Evolutionary conservation across 768 basidiomycete genomes (phyloP).

Genomic region (Mycena epipterygia): DNA sequence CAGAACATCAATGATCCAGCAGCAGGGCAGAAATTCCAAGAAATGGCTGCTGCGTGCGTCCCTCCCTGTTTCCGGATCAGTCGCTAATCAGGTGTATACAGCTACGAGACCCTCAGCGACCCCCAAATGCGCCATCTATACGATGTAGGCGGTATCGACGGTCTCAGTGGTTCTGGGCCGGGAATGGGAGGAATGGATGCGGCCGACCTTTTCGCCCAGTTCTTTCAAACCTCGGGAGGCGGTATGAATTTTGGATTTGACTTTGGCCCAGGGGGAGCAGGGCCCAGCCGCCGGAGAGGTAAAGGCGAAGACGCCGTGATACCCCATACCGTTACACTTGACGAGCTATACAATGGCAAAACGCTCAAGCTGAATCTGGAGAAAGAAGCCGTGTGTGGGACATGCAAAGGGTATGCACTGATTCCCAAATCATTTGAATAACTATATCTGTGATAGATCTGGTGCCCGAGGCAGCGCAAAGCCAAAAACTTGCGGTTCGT

Average conservation of each 20-base stretch:
- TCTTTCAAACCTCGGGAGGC: slow-evolving; percentile 70
- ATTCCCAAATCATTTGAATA: neutral
- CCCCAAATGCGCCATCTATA: slow-evolving; percentile 77
- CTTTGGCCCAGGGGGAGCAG: slow-evolving; percentile 70
- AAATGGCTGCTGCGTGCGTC: slow-evolving; percentile 88
- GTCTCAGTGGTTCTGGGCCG: slow-evolving; percentile 64
- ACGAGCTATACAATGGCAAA: slow-evolving; percentile 95
- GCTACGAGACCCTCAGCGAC: slow-evolving; percentile 88
- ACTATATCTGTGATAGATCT: slow-evolving; percentile 60
- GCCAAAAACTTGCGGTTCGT: slow-evolving; percentile 83
- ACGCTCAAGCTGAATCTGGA: slow-evolving; percentile 91
- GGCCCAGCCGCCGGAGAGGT: slow-evolving; percentile 58
- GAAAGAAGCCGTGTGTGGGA: slow-evolving; percentile 81
- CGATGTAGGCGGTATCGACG: slow-evolving; percentile 81
- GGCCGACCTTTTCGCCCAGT: slow-evolving; percentile 80
- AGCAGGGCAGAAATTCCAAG: slow-evolving; percentile 88
- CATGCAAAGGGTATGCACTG: slow-evolving; percentile 76
- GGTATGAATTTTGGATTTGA: slow-evolving; percentile 69
- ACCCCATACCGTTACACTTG: slow-evolving; percentile 87
- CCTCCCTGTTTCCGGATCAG: slow-evolving; percentile 8
- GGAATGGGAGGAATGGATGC: slow-evolving; percentile 62
- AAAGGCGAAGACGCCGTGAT: slow-evolving; percentile 83
- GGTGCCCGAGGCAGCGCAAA: slow-evolving; percentile 90
- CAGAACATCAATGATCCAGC: slow-evolving; percentile 92
- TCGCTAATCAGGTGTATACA: slow-evolving; percentile 40